Conservation (phyloP, 1,284 basidiomycete genomes). For the Sporisorium scitamineum region DNA sequence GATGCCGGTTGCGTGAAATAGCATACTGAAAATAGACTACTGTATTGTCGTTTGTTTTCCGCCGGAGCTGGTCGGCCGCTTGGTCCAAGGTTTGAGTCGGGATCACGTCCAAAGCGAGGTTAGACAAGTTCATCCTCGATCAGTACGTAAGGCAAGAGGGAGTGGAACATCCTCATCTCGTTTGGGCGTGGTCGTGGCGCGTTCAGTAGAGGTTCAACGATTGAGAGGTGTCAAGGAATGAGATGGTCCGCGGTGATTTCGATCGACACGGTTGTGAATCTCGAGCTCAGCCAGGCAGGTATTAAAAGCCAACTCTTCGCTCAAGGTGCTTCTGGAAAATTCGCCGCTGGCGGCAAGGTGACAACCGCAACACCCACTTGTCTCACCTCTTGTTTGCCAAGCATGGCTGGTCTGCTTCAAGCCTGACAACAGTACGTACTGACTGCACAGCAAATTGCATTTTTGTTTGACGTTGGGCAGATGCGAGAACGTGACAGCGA, state of each 20-base stretch:
- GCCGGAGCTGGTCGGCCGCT: not conserved
- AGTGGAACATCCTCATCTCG: too few species aligned
- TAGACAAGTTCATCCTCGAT: too few species aligned
- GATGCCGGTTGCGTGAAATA: too few species aligned
- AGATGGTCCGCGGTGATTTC: not conserved
- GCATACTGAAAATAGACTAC: too few species aligned
- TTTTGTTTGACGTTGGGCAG: too few species aligned
- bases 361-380: not conserved
- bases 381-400: not conserved
- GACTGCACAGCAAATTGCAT: too few species aligned
- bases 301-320: too few species aligned
- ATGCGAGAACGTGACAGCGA: too few species aligned
- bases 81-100: not conserved
- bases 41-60: not conserved
- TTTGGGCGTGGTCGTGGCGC: not conserved
- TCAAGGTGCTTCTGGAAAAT: constrained; percentile 3
- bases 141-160: not conserved
- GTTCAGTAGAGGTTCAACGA: not conserved
- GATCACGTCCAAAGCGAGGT: not conserved
- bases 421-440: too few species aligned
- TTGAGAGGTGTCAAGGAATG: not conserved
- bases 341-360: not conserved
- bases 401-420: not conserved
- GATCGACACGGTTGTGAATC: not conserved
- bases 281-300: too few species aligned